Percentiles rank a stretch among this genome's conserved stretches.
These are phyloP conservation scores for Tillandsia leiboldiana DNA, from an alignment of 176 grass and related monocot genomes.

Conservation along the genomic window DNA sequence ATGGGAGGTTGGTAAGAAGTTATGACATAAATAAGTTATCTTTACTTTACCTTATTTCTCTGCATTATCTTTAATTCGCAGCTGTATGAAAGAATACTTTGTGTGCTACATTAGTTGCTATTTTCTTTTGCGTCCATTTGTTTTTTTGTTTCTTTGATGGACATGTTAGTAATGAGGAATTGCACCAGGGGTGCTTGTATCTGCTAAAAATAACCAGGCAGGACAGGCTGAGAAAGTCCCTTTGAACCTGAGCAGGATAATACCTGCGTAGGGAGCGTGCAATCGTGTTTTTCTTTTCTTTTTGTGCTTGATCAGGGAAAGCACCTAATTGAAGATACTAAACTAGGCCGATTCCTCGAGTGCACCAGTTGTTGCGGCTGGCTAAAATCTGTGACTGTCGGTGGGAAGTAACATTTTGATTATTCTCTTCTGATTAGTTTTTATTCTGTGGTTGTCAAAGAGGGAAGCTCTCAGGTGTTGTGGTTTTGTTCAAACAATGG, in stretches of 20 bases:
- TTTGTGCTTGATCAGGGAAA: constrained; percentile 14
- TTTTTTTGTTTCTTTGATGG: constrained; percentile 21
- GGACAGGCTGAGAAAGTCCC: constrained; percentile 99
- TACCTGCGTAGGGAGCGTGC: constrained; percentile 99
- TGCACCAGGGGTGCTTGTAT: constrained; percentile 94
- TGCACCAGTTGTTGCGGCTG: background rate
- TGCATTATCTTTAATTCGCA: constrained; percentile 16
- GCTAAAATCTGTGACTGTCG: background rate
- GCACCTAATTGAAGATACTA: background rate
- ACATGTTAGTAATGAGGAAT: constrained; percentile 62
- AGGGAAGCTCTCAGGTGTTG: background rate
- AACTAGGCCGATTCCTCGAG: background rate
- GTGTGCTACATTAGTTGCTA: constrained; percentile 11
- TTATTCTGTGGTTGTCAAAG: background rate
- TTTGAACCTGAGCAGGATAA: constrained; percentile 99
- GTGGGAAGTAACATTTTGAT: background rate
- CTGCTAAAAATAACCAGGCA: constrained; percentile 43
- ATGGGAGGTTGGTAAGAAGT: constrained; percentile 67
- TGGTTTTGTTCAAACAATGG: background rate
- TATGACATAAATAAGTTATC: constrained; percentile 42
- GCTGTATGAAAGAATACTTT: constrained; percentile 54
- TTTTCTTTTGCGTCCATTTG: background rate
- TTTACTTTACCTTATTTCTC: constrained; percentile 30
- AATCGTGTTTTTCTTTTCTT: constrained; percentile 49
- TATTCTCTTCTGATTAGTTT: background rate